Conservation (phyloP, 352 stramenopile species). For the Pythium utonaiense region DNA sequence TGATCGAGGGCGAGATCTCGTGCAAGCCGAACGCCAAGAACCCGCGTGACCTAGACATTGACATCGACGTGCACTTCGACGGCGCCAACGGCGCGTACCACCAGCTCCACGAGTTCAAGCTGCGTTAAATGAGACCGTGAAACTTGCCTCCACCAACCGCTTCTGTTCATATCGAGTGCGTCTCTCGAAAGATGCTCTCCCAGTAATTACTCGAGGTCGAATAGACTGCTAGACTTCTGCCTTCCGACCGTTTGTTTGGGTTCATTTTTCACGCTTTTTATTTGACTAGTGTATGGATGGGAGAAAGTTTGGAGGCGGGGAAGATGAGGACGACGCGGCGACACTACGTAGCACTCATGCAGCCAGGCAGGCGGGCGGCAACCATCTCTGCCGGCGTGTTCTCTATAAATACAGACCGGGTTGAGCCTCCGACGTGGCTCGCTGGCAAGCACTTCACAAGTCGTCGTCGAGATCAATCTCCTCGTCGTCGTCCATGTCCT, state of each 20-base stretch:
- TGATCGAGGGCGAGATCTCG: slow-evolving; percentile 87
- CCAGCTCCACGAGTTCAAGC: slow-evolving; percentile 71
- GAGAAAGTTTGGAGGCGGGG: too few species aligned
- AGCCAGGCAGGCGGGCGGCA: not conserved
- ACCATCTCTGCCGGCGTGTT: slow-evolving; percentile 1
- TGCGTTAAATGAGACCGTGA: slow-evolving; percentile 47
- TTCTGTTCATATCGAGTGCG: slow-evolving; percentile 2
- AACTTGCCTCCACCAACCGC: not conserved
- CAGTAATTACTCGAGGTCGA: slow-evolving; percentile 2
- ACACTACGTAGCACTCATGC: slow-evolving; percentile 1
- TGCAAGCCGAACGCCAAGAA: slow-evolving; percentile 91
- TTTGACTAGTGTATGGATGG: slow-evolving; percentile 1
- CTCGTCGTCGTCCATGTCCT: slow-evolving; percentile 74
- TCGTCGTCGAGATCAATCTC: slow-evolving; percentile 53
- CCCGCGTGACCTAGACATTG: slow-evolving; percentile 93
- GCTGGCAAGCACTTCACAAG: slow-evolving; percentile 14
- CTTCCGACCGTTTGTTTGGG: not conserved
- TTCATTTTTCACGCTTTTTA: slow-evolving; percentile 8
- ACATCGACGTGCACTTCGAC: slow-evolving; percentile 79
- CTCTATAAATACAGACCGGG: slow-evolving; percentile 73
- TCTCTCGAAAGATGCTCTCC: not conserved
- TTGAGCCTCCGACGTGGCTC: not conserved
- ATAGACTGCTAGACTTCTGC: not conserved
- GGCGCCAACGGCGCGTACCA: slow-evolving; percentile 62
- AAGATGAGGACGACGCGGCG: not conserved